phyloP scores from a whole-genome alignment of 768 basidiomycete species.

The Boletellus ananiceps region DNA sequence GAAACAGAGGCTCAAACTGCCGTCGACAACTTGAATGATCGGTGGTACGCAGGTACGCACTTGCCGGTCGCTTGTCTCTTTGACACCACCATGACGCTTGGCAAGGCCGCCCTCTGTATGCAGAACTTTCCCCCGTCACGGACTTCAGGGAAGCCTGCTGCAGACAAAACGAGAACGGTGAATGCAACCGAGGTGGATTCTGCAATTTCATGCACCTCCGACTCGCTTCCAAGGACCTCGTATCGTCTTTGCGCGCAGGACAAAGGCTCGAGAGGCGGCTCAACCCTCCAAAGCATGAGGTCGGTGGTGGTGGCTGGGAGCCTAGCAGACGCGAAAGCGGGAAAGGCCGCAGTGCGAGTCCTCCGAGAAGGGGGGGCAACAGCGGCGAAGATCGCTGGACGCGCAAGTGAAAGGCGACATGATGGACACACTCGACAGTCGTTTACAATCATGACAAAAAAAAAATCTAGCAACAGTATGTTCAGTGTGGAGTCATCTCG shows the following conservation, averaged over 20 bases:
- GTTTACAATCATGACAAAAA: no score
- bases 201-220: slow-evolving; percentile 99
- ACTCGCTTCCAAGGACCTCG: slow-evolving; percentile 79
- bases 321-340: slow-evolving; percentile 65
- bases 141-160: slow-evolving; percentile 99
- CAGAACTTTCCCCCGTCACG: slow-evolving; percentile 96
- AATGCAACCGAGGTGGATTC: slow-evolving; percentile 96
- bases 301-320: slow-evolving; percentile 81
- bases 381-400: slow-evolving; percentile 78
- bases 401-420: slow-evolving; percentile 40
- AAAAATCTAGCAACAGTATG: no score
- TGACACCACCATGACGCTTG: neutral
- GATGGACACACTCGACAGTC: no score
- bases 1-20: slow-evolving; percentile 95
- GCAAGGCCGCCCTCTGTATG: slow-evolving; percentile 86
- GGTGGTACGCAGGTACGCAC: slow-evolving; percentile 91
- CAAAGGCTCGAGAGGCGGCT: slow-evolving; percentile 80
- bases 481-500: no score
- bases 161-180: slow-evolving; percentile 96
- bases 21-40: slow-evolving; percentile 88
- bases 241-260: slow-evolving; percentile 70
- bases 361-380: slow-evolving; percentile 53
- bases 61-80: neutral
- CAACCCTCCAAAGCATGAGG: slow-evolving; percentile 58
- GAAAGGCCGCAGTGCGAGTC: slow-evolving; percentile 72